Evolutionary conservation across 768 basidiomycete species (phyloP), one percentile per base, ranked within the genome.

Genomic region (Lanmaoa rubissima): DNA sequence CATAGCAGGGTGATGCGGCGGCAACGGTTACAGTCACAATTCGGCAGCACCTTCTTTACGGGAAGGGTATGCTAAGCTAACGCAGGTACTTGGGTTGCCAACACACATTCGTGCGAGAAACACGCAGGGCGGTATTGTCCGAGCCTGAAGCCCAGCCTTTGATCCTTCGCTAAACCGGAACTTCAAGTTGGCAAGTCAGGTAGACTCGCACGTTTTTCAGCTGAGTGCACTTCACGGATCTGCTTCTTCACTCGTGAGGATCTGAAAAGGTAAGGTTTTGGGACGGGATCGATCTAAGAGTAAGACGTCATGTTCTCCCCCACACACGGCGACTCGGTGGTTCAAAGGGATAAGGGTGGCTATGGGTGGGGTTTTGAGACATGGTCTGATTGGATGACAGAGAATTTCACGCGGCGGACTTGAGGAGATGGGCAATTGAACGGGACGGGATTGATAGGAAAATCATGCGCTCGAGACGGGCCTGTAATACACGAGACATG

Each of bases 281-380:
- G 48, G 47, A 48, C 43, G 45, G 48, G 48, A 52, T 52, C 32
- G 57, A 54, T 53, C 31, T 53, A 45, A 45, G 52, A 34, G 48
- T 5, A 51, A 56, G 61, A 65, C 64, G 64, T 65, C 65, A 67
- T 64, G 58, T 48, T 28, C 58, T 48, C 62, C 55, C 28, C 64
- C 55, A 55, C 65, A 61, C 39, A 64, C 58, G 64, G 65, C 61
- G 54, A 60, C 52, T 60, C 50, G 38, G 47, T 52, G 26, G 47
- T 49, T 40, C 48, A 32, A 43, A 38, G 47, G 54, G 54, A 60
- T 58, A 28, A 61, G 45, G 43, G 53, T 47, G 42, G 10, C 11
- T 26, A 16, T 51, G 39, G 31, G 46, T 47, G 56, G 31, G 17
- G 42, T 34, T 40, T 64, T 51, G 53, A 57, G 57, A 62, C 55